phyloP scores from a whole-genome alignment of 805 yeast genomes.

The Diddensiella caesifluorescens region DNA sequence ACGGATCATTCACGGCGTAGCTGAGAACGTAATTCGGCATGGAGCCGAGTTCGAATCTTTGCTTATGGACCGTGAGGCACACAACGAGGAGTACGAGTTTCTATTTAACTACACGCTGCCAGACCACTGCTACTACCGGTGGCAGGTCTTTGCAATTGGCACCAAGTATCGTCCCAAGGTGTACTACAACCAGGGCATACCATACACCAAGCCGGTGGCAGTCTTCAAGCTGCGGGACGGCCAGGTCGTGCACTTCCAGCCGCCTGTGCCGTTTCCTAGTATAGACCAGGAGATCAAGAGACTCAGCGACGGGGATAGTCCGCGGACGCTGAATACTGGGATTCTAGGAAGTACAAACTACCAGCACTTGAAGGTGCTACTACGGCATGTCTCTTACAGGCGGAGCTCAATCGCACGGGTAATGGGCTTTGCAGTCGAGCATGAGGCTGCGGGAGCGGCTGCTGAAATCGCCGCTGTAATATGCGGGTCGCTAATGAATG shows the following conservation, averaged over 20 bases:
- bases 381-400: conserved; percentile 23
- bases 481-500: conserved; percentile 19
- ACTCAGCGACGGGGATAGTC: conserved; percentile 8
- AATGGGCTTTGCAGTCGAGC: conserved; percentile 28
- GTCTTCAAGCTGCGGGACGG: too few species aligned
- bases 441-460: conserved; percentile 25
- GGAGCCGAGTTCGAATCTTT: conserved; percentile 27
- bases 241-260: conserved; percentile 2
- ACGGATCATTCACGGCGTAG: conserved; percentile 22
- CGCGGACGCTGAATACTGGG: conserved; percentile 2
- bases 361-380: conserved; percentile 23
- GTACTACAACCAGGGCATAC: too few species aligned
- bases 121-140: conserved; percentile 25
- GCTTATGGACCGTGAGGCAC: conserved; percentile 23
- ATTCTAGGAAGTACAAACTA: conserved; percentile 20
- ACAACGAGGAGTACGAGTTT: conserved; percentile 25
- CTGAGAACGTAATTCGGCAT: conserved; percentile 22
- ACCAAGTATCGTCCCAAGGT: too few species aligned
- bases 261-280: conserved; percentile 11
- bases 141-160: conserved; percentile 20
- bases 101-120: conserved; percentile 20
- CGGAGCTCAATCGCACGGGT: conserved; percentile 29
- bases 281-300: conserved; percentile 5
- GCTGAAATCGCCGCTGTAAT: conserved; percentile 23
- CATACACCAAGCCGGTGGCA: too few species aligned